Conservation (phyloP, 2,329 filamentous ascomycete genomes). For the Aspergillus sp. region DNA sequence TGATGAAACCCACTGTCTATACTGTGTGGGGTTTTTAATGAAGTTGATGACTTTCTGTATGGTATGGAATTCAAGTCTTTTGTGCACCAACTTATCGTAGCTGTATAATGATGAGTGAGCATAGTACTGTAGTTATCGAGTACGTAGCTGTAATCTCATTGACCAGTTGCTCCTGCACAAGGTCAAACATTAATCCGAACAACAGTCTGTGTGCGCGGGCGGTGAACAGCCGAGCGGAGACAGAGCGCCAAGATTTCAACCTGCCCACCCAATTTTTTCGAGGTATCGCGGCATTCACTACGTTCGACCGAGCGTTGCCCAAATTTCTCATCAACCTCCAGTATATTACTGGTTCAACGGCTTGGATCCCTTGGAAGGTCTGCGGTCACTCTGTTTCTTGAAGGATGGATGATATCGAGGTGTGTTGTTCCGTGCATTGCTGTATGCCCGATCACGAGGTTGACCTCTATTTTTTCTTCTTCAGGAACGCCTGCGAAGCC, state of each 20-base stretch:
- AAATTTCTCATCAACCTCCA: conserved; percentile 14
- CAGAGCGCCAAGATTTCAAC: conserved; percentile 41
- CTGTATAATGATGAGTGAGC: background rate
- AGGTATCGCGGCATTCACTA: conserved; percentile 28
- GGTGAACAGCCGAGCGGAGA: conserved; percentile 35
- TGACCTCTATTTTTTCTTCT: conserved; percentile 28
- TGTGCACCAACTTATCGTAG: background rate
- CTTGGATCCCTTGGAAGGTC: background rate
- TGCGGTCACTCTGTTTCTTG: conserved; percentile 9
- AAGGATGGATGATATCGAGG: conserved; percentile 44
- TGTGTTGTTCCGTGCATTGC: conserved; percentile 27
- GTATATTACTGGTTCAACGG: conserved; percentile 12
- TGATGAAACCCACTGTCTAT: background rate
- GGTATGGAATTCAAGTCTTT: background rate
- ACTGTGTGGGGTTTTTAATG: background rate
- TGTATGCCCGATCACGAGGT: conserved; percentile 20
- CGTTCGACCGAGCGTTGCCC: conserved; percentile 16
- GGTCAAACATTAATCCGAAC: background rate
- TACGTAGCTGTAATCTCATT: background rate
- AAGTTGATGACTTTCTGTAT: background rate
- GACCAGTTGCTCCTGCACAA: background rate
- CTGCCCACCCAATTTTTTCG: conserved; percentile 42
- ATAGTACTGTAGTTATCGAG: too few relatives aligned
- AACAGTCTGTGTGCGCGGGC: conserved; percentile 13
- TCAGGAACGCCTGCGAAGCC: conserved; percentile 52